These are phyloP conservation scores for Geotrichum europaeum DNA, from an alignment of 1,139 yeast species.

Conservation along the genomic window DNA sequence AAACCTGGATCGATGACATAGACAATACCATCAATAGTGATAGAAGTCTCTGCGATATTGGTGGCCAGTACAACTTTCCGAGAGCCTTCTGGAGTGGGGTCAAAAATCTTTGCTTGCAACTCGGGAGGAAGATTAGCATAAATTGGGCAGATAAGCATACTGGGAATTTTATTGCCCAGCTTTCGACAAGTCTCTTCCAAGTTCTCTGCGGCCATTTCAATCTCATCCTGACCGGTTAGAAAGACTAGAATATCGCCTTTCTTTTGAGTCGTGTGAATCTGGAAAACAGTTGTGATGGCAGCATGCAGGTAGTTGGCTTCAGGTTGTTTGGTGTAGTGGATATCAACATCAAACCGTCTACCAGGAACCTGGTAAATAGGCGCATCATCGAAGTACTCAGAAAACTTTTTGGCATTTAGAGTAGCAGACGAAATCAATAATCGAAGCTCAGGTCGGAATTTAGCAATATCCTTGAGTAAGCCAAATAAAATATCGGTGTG, in stretches of 20 bases:
- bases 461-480: conserved; percentile 63
- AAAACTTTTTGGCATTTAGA: conserved; percentile 80
- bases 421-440: conserved; percentile 89
- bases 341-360: conserved; percentile 79
- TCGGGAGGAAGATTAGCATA: conserved; percentile 89
- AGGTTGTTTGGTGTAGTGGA: conserved; percentile 78
- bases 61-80: conserved; percentile 92
- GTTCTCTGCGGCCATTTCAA: conserved; percentile 72
- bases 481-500: conserved; percentile 90
- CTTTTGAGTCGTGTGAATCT: conserved; percentile 69
- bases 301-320: conserved; percentile 89
- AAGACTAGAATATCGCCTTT: conserved; percentile 89
- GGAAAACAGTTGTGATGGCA: conserved; percentile 75
- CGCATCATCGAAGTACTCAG: conserved; percentile 70
- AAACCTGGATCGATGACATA: conserved; percentile 92
- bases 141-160: conserved; percentile 75
- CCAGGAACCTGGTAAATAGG: conserved; percentile 88
- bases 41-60: conserved; percentile 93
- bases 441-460: conserved; percentile 60
- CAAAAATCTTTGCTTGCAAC: conserved; percentile 72
- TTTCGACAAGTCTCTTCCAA: conserved; percentile 58
- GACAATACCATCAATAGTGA: conserved; percentile 86
- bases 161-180: conserved; percentile 57
- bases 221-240: conserved; percentile 91
- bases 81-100: conserved; percentile 72